Conservation (phyloP, 805 yeast species). For the Torulaspora franciscae region DNA sequence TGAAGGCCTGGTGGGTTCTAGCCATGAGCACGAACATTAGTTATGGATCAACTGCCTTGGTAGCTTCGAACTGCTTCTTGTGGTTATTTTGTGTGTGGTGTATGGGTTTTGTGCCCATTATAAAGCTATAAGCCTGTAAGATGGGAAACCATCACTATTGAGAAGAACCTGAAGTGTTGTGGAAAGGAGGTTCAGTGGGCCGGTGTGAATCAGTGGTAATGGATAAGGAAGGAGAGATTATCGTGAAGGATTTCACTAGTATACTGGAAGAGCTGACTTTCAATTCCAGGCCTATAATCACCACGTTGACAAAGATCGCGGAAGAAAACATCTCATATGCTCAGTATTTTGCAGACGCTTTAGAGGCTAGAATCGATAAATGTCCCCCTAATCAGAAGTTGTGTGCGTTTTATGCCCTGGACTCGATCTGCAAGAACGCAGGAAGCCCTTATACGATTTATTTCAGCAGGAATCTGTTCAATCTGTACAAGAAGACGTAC, state of each 20-base stretch:
- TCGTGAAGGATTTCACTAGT: slow-evolving; percentile 56
- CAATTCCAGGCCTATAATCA: slow-evolving; percentile 86
- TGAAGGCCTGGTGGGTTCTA: too few relatives aligned
- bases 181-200: background rate
- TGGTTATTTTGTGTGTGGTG: slow-evolving; percentile 1
- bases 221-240: slow-evolving; percentile 35
- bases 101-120: slow-evolving; percentile 1
- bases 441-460: slow-evolving; percentile 85
- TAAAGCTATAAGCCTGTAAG: background rate
- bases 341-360: slow-evolving; percentile 66
- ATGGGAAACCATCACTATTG: background rate
- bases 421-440: slow-evolving; percentile 85
- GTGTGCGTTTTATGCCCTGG: slow-evolving; percentile 77
- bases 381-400: slow-evolving; percentile 82
- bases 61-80: background rate
- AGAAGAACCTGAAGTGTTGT: background rate
- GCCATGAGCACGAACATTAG: too few relatives aligned
- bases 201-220: slow-evolving; percentile 4
- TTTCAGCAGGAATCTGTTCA: slow-evolving; percentile 60
- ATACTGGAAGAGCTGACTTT: slow-evolving; percentile 74
- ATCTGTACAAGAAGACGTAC: slow-evolving; percentile 69
- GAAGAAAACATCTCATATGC: slow-evolving; percentile 78
- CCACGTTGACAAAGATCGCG: slow-evolving; percentile 77
- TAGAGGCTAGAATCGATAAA: slow-evolving; percentile 67
- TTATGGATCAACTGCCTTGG: too few relatives aligned